Evolutionary conservation across 73 alveolate genomes (phyloP).

Genomic region (Breviolum minutum): DNA sequence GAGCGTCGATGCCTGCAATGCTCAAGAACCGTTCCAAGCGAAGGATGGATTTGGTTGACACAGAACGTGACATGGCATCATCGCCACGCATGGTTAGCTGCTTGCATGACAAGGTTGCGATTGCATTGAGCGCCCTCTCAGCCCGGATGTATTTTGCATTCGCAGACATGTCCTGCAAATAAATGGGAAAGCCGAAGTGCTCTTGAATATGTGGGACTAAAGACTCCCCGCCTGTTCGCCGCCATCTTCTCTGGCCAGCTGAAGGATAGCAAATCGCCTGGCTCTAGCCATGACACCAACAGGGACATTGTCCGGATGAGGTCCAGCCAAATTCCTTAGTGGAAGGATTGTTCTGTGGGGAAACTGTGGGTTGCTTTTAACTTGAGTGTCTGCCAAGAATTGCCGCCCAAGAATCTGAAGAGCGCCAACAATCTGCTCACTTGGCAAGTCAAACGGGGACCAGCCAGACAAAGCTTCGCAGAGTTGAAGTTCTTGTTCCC

Average conservation of each 20-base stretch:
- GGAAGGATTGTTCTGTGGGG: background rate
- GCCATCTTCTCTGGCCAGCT: background rate
- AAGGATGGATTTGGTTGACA: constrained; percentile 5
- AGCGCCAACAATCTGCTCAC: background rate
- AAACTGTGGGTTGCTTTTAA: too few relatives aligned
- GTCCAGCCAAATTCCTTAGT: background rate
- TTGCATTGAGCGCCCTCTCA: constrained; percentile 10
- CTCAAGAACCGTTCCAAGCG: background rate
- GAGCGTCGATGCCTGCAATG: background rate
- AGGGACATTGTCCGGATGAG: background rate
- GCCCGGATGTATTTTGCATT: background rate
- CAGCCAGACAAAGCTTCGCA: background rate
- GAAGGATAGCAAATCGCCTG: background rate
- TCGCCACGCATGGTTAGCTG: background rate
- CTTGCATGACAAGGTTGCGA: background rate
- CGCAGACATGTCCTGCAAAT: background rate
- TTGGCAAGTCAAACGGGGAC: constrained; percentile 15
- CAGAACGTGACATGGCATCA: background rate
- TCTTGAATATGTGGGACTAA: background rate
- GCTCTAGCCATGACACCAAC: constrained; percentile 1
- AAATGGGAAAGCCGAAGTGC: background rate
- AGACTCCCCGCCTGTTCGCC: background rate
- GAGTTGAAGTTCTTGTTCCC: background rate
- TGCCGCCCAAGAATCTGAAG: background rate
- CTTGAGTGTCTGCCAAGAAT: background rate